These are phyloP conservation scores for Artemisia princeps DNA, from an alignment of 140 eudicot species.

Conservation along the genomic window DNA sequence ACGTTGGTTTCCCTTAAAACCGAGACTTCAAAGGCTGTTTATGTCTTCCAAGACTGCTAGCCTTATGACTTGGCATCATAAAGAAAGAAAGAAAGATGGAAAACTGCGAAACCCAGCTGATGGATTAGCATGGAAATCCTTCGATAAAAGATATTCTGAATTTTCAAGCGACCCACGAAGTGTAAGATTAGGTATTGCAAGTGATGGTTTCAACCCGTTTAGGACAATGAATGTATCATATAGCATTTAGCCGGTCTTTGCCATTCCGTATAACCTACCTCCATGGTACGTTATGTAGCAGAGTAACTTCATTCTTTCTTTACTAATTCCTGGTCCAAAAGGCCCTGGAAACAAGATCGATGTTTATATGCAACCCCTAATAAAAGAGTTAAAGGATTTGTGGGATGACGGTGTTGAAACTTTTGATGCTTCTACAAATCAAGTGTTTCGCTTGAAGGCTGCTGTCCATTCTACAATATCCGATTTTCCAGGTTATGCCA, in stretches of 20 bases:
- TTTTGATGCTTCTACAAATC: not conserved
- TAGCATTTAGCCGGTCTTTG: conserved; percentile 1
- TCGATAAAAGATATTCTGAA: not conserved
- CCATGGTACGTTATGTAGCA: conserved; percentile 10
- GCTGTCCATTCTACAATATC: not conserved
- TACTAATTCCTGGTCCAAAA: conserved; percentile 4
- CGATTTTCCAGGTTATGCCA: conserved; percentile 8
- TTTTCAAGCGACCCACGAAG: not conserved
- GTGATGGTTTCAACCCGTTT: not conserved
- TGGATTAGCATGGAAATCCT: conserved; percentile 1
- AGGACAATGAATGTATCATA: not conserved
- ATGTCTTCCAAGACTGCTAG: conserved; percentile 5
- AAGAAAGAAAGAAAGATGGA: not conserved
- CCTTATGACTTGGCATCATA: conserved; percentile 7
- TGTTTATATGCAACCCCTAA: not conserved
- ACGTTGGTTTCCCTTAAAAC: conserved; percentile 6
- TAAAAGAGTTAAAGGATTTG: not conserved
- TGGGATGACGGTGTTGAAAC: not conserved
- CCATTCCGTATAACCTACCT: not conserved
- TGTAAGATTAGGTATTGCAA: not conserved
- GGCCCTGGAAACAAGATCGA: not conserved
- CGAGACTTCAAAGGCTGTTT: conserved; percentile 2
- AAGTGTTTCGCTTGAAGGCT: not conserved
- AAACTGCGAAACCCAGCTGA: not conserved
- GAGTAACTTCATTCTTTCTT: not conserved